phyloP scores from a whole-genome alignment of 208 protist species.

The Polymyxa betae region DNA sequence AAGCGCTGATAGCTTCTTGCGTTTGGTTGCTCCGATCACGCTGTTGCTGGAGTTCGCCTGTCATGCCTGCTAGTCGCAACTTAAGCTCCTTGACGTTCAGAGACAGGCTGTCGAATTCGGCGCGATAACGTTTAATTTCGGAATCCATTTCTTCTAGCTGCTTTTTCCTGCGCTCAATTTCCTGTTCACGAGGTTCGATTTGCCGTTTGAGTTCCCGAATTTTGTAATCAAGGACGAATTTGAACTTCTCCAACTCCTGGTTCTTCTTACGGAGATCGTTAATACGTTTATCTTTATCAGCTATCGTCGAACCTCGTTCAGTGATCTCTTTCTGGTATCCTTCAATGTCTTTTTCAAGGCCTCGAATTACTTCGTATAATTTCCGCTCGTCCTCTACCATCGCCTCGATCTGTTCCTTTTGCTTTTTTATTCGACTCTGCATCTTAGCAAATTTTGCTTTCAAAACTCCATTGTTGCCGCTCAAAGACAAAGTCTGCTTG shows the following conservation, averaged over 20 bases:
- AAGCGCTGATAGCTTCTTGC: background rate
- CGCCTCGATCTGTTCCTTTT: constrained; percentile 67
- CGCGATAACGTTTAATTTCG: background rate
- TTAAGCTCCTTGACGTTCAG: constrained; percentile 52
- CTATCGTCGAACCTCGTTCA: constrained; percentile 90
- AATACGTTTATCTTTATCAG: constrained; percentile 94
- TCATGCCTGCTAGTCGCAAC: background rate
- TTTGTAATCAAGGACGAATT: constrained; percentile 97
- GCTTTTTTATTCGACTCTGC: constrained; percentile 86
- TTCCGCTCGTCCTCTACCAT: constrained; percentile 57
- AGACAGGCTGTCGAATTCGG: constrained; percentile 23
- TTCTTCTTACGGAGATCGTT: constrained; percentile 96
- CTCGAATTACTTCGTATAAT: constrained; percentile 68
- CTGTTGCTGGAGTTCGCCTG: background rate
- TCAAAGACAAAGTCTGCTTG: background rate
- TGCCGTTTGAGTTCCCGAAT: constrained; percentile 95
- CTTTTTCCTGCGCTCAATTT: constrained; percentile 86
- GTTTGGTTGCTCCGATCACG: background rate
- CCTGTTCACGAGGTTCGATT: constrained; percentile 92
- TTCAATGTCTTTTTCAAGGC: constrained; percentile 82
- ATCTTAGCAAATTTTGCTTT: constrained; percentile 85
- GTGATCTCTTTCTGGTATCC: constrained; percentile 87
- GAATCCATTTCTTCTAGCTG: constrained; percentile 90
- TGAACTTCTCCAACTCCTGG: constrained; percentile 96
- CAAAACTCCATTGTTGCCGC: constrained; percentile 50